These are phyloP conservation scores for Crithidia bombi DNA, from an alignment of 208 protist genomes.

Conservation along the genomic window DNA sequence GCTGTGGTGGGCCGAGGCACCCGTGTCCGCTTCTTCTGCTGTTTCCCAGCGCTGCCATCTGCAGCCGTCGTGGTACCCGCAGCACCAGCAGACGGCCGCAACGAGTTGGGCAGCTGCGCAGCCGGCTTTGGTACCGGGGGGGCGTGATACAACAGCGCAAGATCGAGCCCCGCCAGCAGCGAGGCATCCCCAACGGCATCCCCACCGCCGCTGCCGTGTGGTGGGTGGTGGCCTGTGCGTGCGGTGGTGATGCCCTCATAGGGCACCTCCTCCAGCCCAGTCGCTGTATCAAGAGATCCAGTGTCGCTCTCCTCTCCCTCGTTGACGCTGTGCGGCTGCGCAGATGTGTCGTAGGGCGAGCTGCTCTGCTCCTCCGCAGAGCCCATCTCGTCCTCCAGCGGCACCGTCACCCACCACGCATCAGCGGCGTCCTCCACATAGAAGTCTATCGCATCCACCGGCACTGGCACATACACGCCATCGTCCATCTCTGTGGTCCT, in stretches of 20 bases:
- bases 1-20: conserved; percentile 13
- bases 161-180: conserved; percentile 14
- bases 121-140: conserved; percentile 5
- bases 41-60: background rate
- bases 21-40: conserved; percentile 7
- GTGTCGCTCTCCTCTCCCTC: background rate
- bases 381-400: conserved; percentile 40
- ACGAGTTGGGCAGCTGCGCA: background rate
- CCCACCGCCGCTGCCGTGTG: background rate
- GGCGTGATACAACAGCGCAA: conserved; percentile 21
- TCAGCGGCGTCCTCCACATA: conserved; percentile 12
- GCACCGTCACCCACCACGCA: conserved; percentile 51
- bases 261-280: conserved; percentile 26
- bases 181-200: background rate
- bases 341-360: too few species aligned
- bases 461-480: conserved; percentile 15
- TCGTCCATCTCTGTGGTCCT: background rate
- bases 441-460: conserved; percentile 14
- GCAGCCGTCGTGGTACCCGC: background rate
- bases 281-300: conserved; percentile 2
- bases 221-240: too few species aligned
- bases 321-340: conserved; percentile 10
- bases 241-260: conserved; percentile 12
- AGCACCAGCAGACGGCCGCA: background rate
- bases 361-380: too few species aligned